phyloP scores from a whole-genome alignment of 2,329 filamentous ascomycete genomes.

The Penicillium vulpinum region DNA sequence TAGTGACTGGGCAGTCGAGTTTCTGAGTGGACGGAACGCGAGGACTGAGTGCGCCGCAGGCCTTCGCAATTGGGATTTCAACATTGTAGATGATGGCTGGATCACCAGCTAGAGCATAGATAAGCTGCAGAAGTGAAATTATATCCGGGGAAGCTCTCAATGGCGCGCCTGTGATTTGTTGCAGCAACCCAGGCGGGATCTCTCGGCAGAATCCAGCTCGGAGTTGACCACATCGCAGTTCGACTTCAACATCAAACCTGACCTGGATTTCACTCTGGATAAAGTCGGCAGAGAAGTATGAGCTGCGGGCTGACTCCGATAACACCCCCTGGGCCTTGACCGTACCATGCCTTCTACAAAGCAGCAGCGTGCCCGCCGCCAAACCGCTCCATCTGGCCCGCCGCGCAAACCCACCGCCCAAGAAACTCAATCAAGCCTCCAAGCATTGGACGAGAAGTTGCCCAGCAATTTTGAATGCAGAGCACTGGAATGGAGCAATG shows the following conservation, averaged over 20 bases:
- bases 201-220: constrained; percentile 38
- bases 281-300: constrained; percentile 11
- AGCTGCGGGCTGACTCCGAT: neutral
- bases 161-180: constrained; percentile 17
- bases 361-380: constrained; percentile 38
- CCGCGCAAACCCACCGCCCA: constrained; percentile 30
- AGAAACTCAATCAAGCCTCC: constrained; percentile 19
- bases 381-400: constrained; percentile 39
- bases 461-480: constrained; percentile 5
- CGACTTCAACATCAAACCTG: neutral
- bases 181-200: constrained; percentile 32
- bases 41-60: constrained; percentile 23
- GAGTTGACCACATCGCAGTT: constrained; percentile 25
- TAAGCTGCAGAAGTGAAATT: neutral
- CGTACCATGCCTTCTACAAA: constrained; percentile 29
- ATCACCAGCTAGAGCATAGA: constrained; percentile 5
- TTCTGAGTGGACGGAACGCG: constrained; percentile 24
- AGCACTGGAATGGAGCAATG: constrained; percentile 42
- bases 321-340: constrained; percentile 7
- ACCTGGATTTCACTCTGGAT: neutral
- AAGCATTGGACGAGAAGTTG: constrained; percentile 13
- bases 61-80: constrained; percentile 28
- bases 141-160: constrained; percentile 19
- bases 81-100: constrained; percentile 24
- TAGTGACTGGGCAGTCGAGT: constrained; percentile 14